phyloP scores from a whole-genome alignment of 1,284 basidiomycete species.

The Cutaneotrichosporon sp. region DNA sequence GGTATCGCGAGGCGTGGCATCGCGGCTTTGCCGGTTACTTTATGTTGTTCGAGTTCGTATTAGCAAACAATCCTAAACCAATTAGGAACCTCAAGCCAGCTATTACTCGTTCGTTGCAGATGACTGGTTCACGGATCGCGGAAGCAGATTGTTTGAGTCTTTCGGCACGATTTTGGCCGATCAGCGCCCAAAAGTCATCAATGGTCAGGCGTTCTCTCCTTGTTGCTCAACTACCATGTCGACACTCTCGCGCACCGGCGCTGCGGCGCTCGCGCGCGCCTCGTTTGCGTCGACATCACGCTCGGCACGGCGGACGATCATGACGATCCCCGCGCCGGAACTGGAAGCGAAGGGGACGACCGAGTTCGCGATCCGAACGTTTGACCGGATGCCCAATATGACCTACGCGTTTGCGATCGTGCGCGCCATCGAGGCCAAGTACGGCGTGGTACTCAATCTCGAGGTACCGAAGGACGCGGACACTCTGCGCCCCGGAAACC shows the following conservation, averaged over 20 bases:
- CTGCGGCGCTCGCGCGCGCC: not conserved
- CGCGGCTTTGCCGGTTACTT: too few species aligned
- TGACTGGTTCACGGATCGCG: too few species aligned
- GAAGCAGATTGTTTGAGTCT: too few species aligned
- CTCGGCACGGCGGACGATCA: not conserved
- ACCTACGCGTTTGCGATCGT: constrained; percentile 30
- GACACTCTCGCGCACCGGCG: not conserved
- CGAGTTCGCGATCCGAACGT: constrained; percentile 19
- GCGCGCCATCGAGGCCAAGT: constrained; percentile 27
- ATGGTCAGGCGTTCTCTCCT: not conserved
- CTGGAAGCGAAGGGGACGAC: constrained; percentile 21
- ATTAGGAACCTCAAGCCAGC: too few species aligned
- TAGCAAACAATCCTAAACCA: too few species aligned
- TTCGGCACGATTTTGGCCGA: constrained; percentile 4
- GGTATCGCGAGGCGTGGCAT: too few species aligned
- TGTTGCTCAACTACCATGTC: not conserved
- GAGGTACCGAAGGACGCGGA: constrained; percentile 25
- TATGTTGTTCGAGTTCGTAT: too few species aligned
- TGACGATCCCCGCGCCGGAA: constrained; percentile 28
- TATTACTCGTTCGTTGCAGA: too few species aligned
- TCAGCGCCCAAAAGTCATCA: not conserved
- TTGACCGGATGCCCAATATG: constrained; percentile 19
- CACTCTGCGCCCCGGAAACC: constrained; percentile 11
- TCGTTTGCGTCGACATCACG: constrained; percentile 2
- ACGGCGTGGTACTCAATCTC: constrained; percentile 25